These are phyloP conservation scores for Roridomyces roridus DNA, from an alignment of 768 basidiomycete species.

Conservation along the genomic window DNA sequence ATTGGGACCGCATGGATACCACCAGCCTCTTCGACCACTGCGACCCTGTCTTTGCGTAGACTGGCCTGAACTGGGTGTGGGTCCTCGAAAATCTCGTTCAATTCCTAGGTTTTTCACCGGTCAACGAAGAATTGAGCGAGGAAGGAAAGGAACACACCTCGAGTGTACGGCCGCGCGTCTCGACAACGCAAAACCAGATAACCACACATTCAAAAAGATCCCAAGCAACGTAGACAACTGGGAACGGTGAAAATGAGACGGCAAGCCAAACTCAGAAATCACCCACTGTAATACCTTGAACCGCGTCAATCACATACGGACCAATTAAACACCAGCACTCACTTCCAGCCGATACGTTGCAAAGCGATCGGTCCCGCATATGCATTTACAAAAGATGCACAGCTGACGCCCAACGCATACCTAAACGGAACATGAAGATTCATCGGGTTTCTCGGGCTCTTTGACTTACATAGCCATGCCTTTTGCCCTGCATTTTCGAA, in stretches of 20 bases:
- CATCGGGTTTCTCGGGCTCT: background rate
- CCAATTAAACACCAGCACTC: background rate
- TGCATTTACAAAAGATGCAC: constrained; percentile 39
- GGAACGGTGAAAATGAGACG: too few species aligned
- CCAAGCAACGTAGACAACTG: constrained; percentile 45
- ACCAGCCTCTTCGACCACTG: constrained; percentile 42
- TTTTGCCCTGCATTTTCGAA: constrained; percentile 40
- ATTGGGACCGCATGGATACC: constrained; percentile 24
- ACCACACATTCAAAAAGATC: constrained; percentile 45
- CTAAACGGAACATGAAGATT: background rate
- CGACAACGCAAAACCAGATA: constrained; percentile 47
- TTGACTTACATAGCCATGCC: constrained; percentile 42
- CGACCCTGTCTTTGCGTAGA: constrained; percentile 44
- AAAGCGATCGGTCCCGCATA: constrained; percentile 52
- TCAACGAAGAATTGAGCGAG: background rate
- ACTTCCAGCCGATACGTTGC: constrained; percentile 41
- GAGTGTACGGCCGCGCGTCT: constrained; percentile 50
- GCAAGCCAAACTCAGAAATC: too few species aligned
- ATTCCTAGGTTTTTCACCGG: constrained; percentile 30
- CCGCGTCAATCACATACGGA: background rate
- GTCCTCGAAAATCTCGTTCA: constrained; percentile 49
- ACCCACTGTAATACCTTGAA: background rate
- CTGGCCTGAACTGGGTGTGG: constrained; percentile 42
- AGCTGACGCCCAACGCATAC: constrained; percentile 34
- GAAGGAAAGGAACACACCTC: constrained; percentile 26